Evolutionary conservation across 2,329 filamentous ascomycete genomes (phyloP), one percentile per base, ranked within the genome.

Genomic region (Pyrenophora teres): DNA sequence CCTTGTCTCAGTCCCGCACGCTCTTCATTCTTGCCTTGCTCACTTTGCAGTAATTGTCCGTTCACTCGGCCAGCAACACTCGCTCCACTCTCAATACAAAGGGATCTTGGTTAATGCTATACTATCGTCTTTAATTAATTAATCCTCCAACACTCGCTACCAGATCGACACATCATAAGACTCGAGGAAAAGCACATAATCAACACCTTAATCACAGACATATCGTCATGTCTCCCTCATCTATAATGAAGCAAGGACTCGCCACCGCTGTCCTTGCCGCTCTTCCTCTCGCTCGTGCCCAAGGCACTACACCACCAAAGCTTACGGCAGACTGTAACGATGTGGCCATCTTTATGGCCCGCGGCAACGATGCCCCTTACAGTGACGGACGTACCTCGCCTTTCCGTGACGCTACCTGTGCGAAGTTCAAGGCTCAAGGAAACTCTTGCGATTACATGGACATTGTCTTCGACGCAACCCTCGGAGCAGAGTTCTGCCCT

Each of bases 331-430:
- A 36, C 12, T 51, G 48, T 41, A 51, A 46, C 16, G 37, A 51
- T 37, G 48, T 51, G 13, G 48, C 48, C 9, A 46, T 51, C 18
- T 51, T 51, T 23, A 41, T 51, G 48, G 48, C 48, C 16, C 48
- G 48, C n/a, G 48, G 48, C 13, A 51, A 51, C 15, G 48, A 51
- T 32, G 48, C 48, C 15, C 42, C 48, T 8, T 51, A 51, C 37
- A 37, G 35, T 37, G 48, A 51, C 18, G 42, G 42, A 32, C 48
- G 48, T n/a, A 51, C 48, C 30, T 46, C 48, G 6, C 36, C 36
- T 16, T 51, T 51, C 10, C 40, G 32, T 15, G 48, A 51, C 23
- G 43, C 48, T 13, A 46, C 37, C 4, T 51, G 48, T 37, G 36
- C 15, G 13, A 51, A 51, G 23, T 40, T 51, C 7, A 18, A 51